Evolutionary conservation across 306 rosid genomes (phyloP).

Genomic region (Rosa rugosa): DNA sequence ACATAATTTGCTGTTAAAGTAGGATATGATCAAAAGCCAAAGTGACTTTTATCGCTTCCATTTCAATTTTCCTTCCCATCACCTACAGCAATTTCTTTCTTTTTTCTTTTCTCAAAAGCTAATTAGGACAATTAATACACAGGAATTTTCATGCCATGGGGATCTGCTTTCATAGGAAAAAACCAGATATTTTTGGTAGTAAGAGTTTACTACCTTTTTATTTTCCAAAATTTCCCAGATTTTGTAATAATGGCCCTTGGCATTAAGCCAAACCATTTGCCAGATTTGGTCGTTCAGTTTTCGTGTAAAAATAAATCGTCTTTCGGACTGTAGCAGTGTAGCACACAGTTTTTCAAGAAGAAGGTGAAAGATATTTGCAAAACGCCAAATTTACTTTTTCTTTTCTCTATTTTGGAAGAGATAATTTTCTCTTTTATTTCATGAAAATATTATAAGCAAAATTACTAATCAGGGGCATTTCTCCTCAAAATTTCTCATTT

Average conservation of each 20-base stretch:
- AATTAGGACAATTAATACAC: background rate
- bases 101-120: background rate
- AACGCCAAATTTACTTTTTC: background rate
- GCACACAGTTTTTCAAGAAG: background rate
- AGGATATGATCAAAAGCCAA: slow-evolving; percentile 21
- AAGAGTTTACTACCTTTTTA: background rate
- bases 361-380: background rate
- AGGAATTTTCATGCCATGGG: background rate
- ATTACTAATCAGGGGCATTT: background rate
- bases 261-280: slow-evolving; percentile 3
- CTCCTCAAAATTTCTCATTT: background rate
- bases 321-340: background rate
- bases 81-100: background rate
- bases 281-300: background rate
- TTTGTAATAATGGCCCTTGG: slow-evolving; percentile 18
- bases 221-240: slow-evolving; percentile 7
- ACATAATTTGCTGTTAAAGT: slow-evolving; percentile 47
- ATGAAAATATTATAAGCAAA: background rate
- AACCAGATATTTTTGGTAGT: background rate
- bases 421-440: background rate
- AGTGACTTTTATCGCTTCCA: slow-evolving; percentile 24
- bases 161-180: slow-evolving; percentile 3
- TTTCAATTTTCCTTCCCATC: background rate
- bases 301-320: background rate
- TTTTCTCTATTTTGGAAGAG: background rate